Conservation (phyloP, 164 flowering plant species). For the Nymphaea colorata region DNA sequence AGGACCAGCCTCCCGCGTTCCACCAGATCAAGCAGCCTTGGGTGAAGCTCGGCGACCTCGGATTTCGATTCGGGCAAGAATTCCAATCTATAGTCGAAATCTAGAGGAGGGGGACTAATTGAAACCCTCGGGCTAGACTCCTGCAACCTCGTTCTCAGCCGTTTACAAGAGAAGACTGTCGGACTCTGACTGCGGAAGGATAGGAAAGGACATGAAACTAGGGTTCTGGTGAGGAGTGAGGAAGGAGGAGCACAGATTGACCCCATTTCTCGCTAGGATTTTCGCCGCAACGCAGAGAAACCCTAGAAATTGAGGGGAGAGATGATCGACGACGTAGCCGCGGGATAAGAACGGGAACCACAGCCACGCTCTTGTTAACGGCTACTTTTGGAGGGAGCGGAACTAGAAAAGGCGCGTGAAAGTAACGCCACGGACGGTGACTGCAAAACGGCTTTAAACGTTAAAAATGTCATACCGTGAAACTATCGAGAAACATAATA, state of each 20-base stretch:
- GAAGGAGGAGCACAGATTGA: neutral
- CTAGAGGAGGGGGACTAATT: conserved; percentile 62
- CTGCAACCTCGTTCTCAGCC: neutral
- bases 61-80: conserved; percentile 27
- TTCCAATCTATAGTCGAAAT: conserved; percentile 50
- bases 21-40: conserved; percentile 68
- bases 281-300: neutral
- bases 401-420: neutral
- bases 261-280: neutral
- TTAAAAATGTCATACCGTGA: too few species aligned
- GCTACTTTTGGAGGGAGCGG: neutral
- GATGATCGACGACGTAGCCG: neutral
- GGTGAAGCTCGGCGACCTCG: conserved; percentile 32
- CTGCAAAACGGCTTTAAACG: too few species aligned
- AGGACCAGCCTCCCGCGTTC: conserved; percentile 50
- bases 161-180: neutral
- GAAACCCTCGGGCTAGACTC: conserved; percentile 15
- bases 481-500: too few species aligned
- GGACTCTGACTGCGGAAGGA: neutral
- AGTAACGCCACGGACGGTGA: neutral
- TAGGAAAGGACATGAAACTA: neutral
- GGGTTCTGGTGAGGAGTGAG: neutral
- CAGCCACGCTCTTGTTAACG: neutral
- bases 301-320: neutral
- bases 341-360: neutral